Evolutionary conservation across 1,139 yeast species (phyloP), one percentile per base, ranked within the genome.

Genomic region (Geotrichum australiense): DNA sequence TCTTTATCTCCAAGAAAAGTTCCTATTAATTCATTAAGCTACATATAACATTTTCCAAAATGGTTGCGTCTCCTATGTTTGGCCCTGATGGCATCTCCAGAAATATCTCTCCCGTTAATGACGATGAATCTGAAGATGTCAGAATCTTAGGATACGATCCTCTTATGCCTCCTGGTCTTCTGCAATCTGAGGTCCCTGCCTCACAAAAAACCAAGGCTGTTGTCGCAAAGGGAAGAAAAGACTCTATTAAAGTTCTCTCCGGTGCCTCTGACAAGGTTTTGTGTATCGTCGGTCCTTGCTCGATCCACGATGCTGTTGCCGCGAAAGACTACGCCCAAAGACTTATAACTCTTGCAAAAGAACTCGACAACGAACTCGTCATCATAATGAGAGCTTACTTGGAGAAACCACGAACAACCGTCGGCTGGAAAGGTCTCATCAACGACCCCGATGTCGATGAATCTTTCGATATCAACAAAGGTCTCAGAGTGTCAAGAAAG

Each of bases 331-430:
- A 91, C 68, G 85, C 91, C 53, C 69, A 70, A 31, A 71, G 76
- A 54, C 73, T 91, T 51, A 66, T 74, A 43, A 68, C 69, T 42
- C 65, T 83, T 32, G 66, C 83, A 29, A 76, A 79, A 38, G 73
- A 78, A 56, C 69, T 82, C 53, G 72, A 80, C 53, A 77, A 75
- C 38, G 96, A 89, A 55, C 73, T 91, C 44, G 76, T 78, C 50
- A 80, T 91, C 48, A 83, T 91, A 48, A 91, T 91, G 98, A 80
- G 98, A 69, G 97, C 97, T 3, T 91, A 91, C 70, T 73, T 91
- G 58, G 98, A 91, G 66, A 91, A 91, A 67, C 98, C 98, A 51
- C 79, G 98, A 69, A 91, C 98, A 42, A 91, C 97, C 19, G 97
- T 91, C 41, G 98, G 98, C 48, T 91, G 98, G 98, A 91, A 91